A percentile compares a stretch with the other conserved stretches of the same genome.
Conservation (phyloP, 176 grass and related monocot species). For the Carex kokanica region DNA sequence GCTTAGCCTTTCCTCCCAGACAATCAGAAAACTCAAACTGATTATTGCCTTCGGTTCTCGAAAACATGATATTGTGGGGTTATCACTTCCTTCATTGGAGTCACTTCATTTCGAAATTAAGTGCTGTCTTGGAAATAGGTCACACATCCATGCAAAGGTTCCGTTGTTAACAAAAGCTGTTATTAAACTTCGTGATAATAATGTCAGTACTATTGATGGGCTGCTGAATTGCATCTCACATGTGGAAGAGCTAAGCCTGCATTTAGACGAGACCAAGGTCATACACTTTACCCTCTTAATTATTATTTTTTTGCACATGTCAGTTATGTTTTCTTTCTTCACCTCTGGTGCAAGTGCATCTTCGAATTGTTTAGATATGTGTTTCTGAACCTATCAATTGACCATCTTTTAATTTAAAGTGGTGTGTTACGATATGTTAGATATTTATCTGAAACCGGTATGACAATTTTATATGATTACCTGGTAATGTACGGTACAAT, state of each 20-base stretch:
- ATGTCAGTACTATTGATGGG: background rate
- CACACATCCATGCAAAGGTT: background rate
- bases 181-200: background rate
- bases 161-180: background rate
- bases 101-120: background rate
- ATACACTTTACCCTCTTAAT: background rate
- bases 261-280: background rate
- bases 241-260: background rate
- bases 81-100: background rate
- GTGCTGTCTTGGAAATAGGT: accelerated
- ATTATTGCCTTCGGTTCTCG: background rate
- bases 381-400: too few species aligned
- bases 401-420: too few species aligned
- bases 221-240: background rate
- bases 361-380: too few species aligned
- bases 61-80: background rate
- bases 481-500: background rate
- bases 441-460: background rate
- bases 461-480: background rate
- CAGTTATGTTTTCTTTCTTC: too few species aligned
- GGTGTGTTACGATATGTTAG: too few species aligned
- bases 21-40: background rate
- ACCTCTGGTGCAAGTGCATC: too few species aligned
- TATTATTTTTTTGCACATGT: too few species aligned
- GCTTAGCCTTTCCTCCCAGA: background rate